These are phyloP conservation scores for Ampelomyces quisqualis DNA, from an alignment of 2,329 filamentous ascomycete genomes.

Conservation along the genomic window DNA sequence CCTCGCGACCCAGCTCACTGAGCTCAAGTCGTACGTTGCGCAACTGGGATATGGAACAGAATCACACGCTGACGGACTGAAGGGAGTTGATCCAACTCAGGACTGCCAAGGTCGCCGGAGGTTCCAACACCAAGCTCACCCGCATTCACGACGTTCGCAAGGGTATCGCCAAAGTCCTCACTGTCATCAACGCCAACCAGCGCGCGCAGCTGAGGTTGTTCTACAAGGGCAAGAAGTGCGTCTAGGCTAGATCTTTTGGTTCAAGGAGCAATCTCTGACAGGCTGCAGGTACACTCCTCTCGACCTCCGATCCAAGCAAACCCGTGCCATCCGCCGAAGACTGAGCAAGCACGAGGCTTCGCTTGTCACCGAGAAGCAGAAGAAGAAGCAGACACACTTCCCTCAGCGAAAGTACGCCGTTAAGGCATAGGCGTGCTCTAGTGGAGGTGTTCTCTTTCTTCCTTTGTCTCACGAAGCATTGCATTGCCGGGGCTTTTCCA, in stretches of 20 bases:
- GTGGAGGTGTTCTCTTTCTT: constrained; percentile 39
- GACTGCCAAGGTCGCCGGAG: constrained; percentile 95
- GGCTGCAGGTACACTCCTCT: constrained; percentile 73
- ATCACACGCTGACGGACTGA: constrained; percentile 35
- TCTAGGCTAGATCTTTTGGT: constrained; percentile 11
- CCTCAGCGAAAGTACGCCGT: constrained; percentile 98
- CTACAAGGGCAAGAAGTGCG: constrained; percentile 97
- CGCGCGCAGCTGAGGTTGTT: constrained; percentile 89
- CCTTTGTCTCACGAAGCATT: constrained; percentile 45
- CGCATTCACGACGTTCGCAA: constrained; percentile 90
- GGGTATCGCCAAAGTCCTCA: constrained; percentile 97
- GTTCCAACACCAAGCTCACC: constrained; percentile 88
- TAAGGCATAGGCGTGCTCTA: constrained; percentile 66
- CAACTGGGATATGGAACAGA: constrained; percentile 4
- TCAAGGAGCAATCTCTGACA: constrained; percentile 24
- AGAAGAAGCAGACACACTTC: constrained; percentile 96
- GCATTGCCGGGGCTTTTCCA: constrained; percentile 45
- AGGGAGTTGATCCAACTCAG: constrained; percentile 89
- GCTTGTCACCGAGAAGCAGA: constrained; percentile 85
- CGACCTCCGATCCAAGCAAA: constrained; percentile 98
- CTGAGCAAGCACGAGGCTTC: constrained; percentile 88
- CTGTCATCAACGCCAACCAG: constrained; percentile 99
- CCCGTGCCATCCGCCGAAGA: constrained; percentile 93
- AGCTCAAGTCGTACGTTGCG: constrained; percentile 42
- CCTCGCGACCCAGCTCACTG: constrained; percentile 68